Evolutionary conservation across 805 yeast genomes (phyloP).

Genomic region (Cyberlindnera maritima): DNA sequence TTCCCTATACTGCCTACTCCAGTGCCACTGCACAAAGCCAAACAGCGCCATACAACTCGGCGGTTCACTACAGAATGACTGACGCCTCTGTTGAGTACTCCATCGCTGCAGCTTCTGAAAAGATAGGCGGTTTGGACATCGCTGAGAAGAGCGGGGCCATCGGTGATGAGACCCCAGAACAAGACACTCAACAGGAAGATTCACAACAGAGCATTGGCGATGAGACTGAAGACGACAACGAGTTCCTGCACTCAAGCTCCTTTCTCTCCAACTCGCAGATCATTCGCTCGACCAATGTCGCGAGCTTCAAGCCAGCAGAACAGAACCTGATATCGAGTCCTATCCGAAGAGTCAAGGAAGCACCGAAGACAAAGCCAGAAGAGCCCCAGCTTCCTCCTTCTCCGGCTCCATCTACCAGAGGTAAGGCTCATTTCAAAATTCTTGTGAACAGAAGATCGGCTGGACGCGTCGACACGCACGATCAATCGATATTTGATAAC

Average conservation of each 20-base stretch:
- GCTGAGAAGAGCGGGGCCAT: conserved; percentile 11
- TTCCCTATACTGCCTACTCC: too few species aligned
- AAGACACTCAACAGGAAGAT: neutral
- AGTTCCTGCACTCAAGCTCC: conserved; percentile 27
- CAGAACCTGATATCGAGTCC: conserved; percentile 19
- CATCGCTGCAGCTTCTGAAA: neutral
- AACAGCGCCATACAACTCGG: neutral
- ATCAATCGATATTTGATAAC: conserved; percentile 2
- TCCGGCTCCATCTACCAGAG: neutral
- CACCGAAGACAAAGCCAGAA: neutral
- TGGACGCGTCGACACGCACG: neutral
- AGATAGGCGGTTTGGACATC: neutral
- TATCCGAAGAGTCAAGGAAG: conserved; percentile 14
- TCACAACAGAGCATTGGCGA: neutral
- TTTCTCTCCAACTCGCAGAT: conserved; percentile 28
- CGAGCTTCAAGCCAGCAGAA: conserved; percentile 12
- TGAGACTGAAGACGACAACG: conserved; percentile 14
- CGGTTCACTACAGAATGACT: neutral
- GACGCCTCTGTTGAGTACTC: neutral
- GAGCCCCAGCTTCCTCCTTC: neutral
- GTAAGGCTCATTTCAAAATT: conserved; percentile 6
- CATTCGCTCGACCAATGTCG: conserved; percentile 22
- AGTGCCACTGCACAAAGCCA: too few species aligned
- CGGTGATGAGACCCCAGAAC: conserved; percentile 4
- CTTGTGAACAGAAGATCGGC: neutral